Conservation (phyloP, 805 yeast species). For the Cyberlindnera petersonii region DNA sequence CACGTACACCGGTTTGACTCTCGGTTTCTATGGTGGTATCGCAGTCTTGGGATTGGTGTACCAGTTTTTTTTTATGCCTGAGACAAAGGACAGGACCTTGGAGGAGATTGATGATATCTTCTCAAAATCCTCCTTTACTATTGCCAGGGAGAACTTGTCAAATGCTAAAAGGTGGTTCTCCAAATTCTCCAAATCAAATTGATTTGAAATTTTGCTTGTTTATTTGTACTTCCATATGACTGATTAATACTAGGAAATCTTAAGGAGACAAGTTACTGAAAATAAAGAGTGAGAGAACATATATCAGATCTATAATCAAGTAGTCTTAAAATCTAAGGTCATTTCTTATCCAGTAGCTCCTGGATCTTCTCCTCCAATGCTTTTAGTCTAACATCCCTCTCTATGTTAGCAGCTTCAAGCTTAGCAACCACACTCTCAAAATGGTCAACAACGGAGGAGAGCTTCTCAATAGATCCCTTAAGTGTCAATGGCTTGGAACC, state of each 20-base stretch:
- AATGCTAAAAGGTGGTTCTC: slow-evolving; percentile 9
- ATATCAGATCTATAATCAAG: neutral
- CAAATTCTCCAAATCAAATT: no score
- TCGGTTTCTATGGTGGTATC: slow-evolving; percentile 67
- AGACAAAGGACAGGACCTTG: slow-evolving; percentile 65
- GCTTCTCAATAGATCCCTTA: slow-evolving; percentile 66
- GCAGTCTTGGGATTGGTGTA: slow-evolving; percentile 54
- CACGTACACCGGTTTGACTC: slow-evolving; percentile 57
- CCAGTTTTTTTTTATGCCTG: slow-evolving; percentile 60
- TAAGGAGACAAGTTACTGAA: no score
- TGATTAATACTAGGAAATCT: no score
- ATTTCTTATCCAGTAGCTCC: slow-evolving; percentile 40
- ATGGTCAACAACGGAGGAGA: slow-evolving; percentile 52
- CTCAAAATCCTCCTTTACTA: slow-evolving; percentile 40
- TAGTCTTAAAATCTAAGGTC: neutral
- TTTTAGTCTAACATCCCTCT: slow-evolving; percentile 59
- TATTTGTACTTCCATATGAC: no score
- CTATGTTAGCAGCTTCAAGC: slow-evolving; percentile 50
- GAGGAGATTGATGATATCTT: slow-evolving; percentile 69
- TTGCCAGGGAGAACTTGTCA: slow-evolving; percentile 31
- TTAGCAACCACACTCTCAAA: slow-evolving; percentile 53
- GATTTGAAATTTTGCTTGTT: no score
- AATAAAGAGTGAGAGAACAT: no score
- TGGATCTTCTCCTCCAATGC: slow-evolving; percentile 61
- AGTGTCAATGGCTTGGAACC: slow-evolving; percentile 51